Percentiles rank a stretch among this genome's conserved stretches.
These are phyloP conservation scores for Bryoerythrophyllum caledonicum DNA, from an alignment of 225 moss, liverwort and hornwort species.

Conservation along the genomic window DNA sequence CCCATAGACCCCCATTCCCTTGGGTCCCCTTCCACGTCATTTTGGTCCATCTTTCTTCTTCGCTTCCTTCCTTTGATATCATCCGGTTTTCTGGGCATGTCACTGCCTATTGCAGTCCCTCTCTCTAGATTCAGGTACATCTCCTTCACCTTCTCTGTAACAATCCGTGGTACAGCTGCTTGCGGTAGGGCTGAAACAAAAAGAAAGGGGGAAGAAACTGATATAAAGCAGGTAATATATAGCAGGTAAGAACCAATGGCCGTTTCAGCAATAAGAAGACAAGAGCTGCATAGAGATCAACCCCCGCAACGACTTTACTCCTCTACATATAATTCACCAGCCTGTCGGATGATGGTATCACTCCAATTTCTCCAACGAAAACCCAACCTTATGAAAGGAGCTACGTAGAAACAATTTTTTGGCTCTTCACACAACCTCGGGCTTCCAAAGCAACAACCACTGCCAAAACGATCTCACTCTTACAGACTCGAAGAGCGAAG, in stretches of 20 bases:
- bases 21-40: slow-evolving; percentile 45
- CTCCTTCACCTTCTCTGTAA: slow-evolving; percentile 60
- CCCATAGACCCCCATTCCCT: slow-evolving; percentile 62
- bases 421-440: background rate
- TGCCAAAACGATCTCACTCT: background rate
- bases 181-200: slow-evolving; percentile 50
- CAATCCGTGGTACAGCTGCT: slow-evolving; percentile 45
- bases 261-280: background rate
- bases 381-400: slow-evolving; percentile 4
- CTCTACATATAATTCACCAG: background rate
- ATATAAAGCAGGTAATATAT: background rate
- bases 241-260: background rate
- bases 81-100: slow-evolving; percentile 49
- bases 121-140: slow-evolving; percentile 54
- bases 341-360: background rate
- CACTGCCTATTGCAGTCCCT: slow-evolving; percentile 43
- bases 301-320: background rate
- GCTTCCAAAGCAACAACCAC: slow-evolving; percentile 11
- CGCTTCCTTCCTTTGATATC: slow-evolving; percentile 62
- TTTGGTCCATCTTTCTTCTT: slow-evolving; percentile 59
- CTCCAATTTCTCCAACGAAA: slow-evolving; percentile 11
- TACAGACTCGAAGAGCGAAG: background rate
- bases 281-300: background rate
- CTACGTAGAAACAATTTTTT: slow-evolving; percentile 2
- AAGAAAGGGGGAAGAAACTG: no score